Evolutionary conservation across 352 stramenopile species (phyloP), one percentile per base, ranked within the genome.

Genomic region (Phytophthora boehmeriae): DNA sequence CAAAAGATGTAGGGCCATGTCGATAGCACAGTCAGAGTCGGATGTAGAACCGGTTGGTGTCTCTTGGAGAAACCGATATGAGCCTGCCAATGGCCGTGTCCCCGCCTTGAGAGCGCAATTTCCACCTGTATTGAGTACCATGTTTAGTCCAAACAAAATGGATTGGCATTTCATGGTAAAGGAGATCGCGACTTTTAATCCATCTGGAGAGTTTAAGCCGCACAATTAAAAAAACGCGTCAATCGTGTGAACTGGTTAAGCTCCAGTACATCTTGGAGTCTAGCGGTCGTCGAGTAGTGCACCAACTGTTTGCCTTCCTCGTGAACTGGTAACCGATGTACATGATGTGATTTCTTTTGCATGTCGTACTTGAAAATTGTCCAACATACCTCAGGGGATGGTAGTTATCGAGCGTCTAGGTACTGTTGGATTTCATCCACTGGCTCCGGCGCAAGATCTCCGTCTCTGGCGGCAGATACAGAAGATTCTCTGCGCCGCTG

Each of bases 111-210:
- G n/a, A n/a, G 6, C 35, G 13, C 13, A 14, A n/a, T 25, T 38
- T 16, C 20, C 17, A 13, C 1, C 32, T 25, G 10, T 23, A 55
- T 36, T 35, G 5, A n/a, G 35, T 6, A 1, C 48, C 13, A 6
- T 20, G 14, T 27, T 38, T 38, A 35, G 27, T 45, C 28, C 34
- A 55, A 1, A 55, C 39, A 13, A 54, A 62, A 36, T 47, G 43
- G 13, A 54, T 19, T 4, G 5, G 43, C 22, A 62, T 42, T 20
- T 61, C 34, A 14, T 61, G n/a, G 8, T 49, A 61, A 1, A 47
- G 44, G 13, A 62, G 32, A 1, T 25, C 32, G n/a, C 28, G 39
- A 39, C 39, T 1, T 6, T 25, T 5, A 20, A 4, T 9, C 10
- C 16, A 9, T 13, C 35, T 13, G 35, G 6, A 19, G 13, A 6